Base-by-base conservation (phyloP, 2,329 filamentous ascomycete genomes). In the Ophiostoma populinum region DNA sequence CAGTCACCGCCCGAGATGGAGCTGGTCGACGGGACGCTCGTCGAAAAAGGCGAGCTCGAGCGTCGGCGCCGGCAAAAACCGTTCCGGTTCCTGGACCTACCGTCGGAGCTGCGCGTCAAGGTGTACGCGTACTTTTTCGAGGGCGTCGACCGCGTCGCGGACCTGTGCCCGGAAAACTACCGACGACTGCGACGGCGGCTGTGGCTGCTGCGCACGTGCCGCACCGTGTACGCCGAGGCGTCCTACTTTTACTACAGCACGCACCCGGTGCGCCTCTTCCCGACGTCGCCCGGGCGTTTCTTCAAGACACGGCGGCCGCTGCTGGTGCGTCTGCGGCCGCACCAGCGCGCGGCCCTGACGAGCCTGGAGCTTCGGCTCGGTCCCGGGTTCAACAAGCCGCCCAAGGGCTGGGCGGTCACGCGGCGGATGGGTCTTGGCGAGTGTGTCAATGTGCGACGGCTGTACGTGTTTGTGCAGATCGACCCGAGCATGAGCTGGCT, bases 221-320 rank as follows among this genome's bases (percentile, higher is more conserved):
- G 61, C 35, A 65, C 63, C 34, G 56, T 80, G 26, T 68, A 78
- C 46, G 49, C 53, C 12, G 78, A 83, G 51, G 71, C 75, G 1
- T 66, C 69, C 1, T 64, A 74, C 44, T 60, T 65, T 41, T 78
- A 81, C 50, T 82, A 79, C 54, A 67, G 67, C 48, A 63, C 61
- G 7, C 65, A 68, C 35, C 61, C 65, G 0, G 66, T 79, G 35
- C 72, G 75, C 36, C 51, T 85, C 24, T 83, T 82, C 46, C 75
- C 76, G 10, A 72, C 65, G 4, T 59, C 67, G 16, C 66, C 67
- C 5, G 72, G 72, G 29, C 63, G 66, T 25, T 74, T 76, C 54
- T 80, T 80, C 58, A 77, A 81, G 55, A 74, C 72, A 20, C 80
- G 80, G 55, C 70, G 70, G 44, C 79, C 79, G 1, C 59, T 86